Evolutionary conservation across 2,329 filamentous ascomycete genomes (phyloP).

Genomic region (Stylonectria norvegica): DNA sequence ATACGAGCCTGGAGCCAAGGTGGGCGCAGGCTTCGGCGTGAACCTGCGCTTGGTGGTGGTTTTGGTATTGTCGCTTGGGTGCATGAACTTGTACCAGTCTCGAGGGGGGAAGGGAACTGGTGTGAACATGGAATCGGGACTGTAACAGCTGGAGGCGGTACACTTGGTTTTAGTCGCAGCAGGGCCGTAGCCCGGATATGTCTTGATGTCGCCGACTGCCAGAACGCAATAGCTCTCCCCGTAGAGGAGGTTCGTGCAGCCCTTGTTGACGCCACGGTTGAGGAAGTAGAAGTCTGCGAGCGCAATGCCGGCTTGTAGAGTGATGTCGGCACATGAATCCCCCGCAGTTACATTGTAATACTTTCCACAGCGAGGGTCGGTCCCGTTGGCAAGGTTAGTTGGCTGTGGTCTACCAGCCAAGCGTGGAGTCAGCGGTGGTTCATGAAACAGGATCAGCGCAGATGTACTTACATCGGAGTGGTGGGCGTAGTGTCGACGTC

Average conservation of each 20-base stretch:
- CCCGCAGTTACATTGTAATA: constrained; percentile 1
- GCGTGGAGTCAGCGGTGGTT: not conserved
- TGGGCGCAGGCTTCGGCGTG: not conserved
- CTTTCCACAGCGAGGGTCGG: constrained; percentile 1
- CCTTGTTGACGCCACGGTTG: constrained; percentile 1
- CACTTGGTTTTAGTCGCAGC: not conserved
- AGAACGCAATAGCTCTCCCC: constrained; percentile 2
- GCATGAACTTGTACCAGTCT: too few relatives aligned
- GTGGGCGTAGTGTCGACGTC: not conserved
- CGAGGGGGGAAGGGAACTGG: too few relatives aligned
- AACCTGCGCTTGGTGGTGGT: not conserved
- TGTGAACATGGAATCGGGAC: too few relatives aligned
- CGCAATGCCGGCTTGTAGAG: not conserved
- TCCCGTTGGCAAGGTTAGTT: constrained; percentile 1
- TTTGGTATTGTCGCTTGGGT: too few relatives aligned
- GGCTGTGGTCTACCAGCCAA: not conserved
- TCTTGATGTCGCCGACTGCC: constrained; percentile 4
- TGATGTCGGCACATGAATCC: constrained; percentile 2
- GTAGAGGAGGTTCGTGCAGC: constrained; percentile 3
- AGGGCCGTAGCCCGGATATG: constrained; percentile 2
- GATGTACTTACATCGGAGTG: not conserved
- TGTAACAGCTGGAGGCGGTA: not conserved
- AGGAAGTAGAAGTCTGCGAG: constrained; percentile 5
- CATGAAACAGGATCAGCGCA: not conserved
- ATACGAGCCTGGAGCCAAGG: too few relatives aligned